A percentile compares a stretch with the other conserved stretches of the same genome.
phyloP scores from a whole-genome alignment of 179 eudicot species.

The Actinidia polygama region DNA sequence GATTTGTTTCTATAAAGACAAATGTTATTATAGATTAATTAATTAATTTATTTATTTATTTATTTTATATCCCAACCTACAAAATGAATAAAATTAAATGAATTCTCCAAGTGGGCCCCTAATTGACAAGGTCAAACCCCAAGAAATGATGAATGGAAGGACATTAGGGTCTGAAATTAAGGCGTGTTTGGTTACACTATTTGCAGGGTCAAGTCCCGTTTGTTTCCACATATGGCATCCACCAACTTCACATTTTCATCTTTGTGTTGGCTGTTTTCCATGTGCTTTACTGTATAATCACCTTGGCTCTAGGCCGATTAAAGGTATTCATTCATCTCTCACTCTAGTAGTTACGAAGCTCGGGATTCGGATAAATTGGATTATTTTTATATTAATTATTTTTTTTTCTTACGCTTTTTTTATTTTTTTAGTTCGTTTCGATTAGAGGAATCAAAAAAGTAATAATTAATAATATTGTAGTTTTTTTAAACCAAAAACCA shows the following conservation, averaged over 20 bases:
- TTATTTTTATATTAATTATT: no score
- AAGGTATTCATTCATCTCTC: slow-evolving; percentile 31
- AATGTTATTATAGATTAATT: neutral
- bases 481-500: no score
- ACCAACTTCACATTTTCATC: slow-evolving; percentile 52
- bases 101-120: no score
- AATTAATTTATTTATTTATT: neutral
- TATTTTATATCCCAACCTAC: neutral
- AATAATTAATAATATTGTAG: no score
- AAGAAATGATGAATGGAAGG: neutral
- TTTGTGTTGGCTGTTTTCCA: slow-evolving; percentile 48
- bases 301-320: slow-evolving; percentile 36
- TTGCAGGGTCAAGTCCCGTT: slow-evolving; percentile 44
- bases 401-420: no score
- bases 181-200: neutral
- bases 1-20: no score
- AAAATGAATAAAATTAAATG: no score
- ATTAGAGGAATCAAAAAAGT: no score
- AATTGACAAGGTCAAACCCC: neutral
- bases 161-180: no score
- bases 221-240: slow-evolving; percentile 43
- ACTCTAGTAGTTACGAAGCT: no score
- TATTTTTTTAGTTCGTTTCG: no score
- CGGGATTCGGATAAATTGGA: no score
- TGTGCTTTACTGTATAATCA: slow-evolving; percentile 36